Evolutionary conservation across 1,139 yeast species (phyloP), one percentile per base, ranked within the genome.

Genomic region (Magnusiomyces sp.): DNA sequence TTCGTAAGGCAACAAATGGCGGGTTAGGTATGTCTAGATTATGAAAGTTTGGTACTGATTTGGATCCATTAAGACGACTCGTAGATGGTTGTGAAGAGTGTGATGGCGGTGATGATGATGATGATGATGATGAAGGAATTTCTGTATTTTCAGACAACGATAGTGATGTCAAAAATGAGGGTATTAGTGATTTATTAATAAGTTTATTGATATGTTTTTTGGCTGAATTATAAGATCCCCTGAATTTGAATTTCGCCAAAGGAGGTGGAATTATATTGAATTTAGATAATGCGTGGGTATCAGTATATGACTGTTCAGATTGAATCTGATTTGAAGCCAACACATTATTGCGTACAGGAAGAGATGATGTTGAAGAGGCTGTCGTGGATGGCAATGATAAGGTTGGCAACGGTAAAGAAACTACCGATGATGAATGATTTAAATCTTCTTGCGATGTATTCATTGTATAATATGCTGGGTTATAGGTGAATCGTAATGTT

Each of bases 101-200:
- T n/a, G 55, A 52, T 49, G 45, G 39, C 45, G 56, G 37, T 29
- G 57, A 40, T 41, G 40, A 14, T 45, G 52, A 34, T 37, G 54
- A 36, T 47, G 50, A 14, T 40, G 50, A 9, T 42, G 46, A 43
- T 36, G 43, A 13, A 51, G 54, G 19, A 41, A 50, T 6, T 37
- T 46, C 43, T 45, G 49, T 19, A 39, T 50, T 36, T 31, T 46
- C 36, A 38, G 52, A 36, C 41, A 51, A 40, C 47, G 47, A 11
- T 44, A 49, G 7, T 41, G 52, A 39, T 31, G 47, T 29, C 29
- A 56, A 45, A 45, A 56, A 52, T 13, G 59, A 53, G 19, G 58
- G 55, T 3, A 54, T 23, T 16, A 56, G 34, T 10, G 53, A 50
- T 49, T 50, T 54, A 46, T 48, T 52, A 31, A 57, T 53, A 29